These are phyloP conservation scores for Fraxinus latifolia DNA, from an alignment of 305 asterid species.

Conservation along the genomic window DNA sequence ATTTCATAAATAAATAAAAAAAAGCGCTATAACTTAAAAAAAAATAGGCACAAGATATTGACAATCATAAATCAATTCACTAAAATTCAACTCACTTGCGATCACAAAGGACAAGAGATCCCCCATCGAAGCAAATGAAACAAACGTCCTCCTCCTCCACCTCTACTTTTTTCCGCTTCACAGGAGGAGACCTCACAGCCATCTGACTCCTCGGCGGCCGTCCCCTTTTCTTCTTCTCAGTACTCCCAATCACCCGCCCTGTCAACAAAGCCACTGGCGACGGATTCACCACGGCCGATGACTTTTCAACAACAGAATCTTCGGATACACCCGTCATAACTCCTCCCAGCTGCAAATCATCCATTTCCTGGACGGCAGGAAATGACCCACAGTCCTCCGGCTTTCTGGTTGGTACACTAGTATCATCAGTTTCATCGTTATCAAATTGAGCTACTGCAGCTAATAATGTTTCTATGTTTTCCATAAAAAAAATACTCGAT, in stretches of 20 bases:
- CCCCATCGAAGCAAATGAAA: constrained; percentile 84
- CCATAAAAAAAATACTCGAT: constrained; percentile 28
- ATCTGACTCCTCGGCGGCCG: constrained; percentile 57
- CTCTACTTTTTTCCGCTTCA: constrained; percentile 34
- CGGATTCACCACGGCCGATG: constrained; percentile 26
- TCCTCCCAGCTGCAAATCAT: constrained; percentile 31
- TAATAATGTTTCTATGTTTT: constrained; percentile 48
- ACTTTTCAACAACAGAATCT: constrained; percentile 19
- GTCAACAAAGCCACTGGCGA: constrained; percentile 24
- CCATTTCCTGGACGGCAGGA: constrained; percentile 23
- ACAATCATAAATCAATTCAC: background rate
- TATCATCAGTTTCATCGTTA: constrained; percentile 34
- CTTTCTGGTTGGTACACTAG: constrained; percentile 27
- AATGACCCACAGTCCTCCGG: constrained; percentile 25
- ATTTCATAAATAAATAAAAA: background rate
- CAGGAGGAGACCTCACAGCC: constrained; percentile 42
- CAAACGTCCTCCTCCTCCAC: constrained; percentile 70
- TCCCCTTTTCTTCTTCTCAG: constrained; percentile 67
- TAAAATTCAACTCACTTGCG: constrained; percentile 58
- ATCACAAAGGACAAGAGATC: constrained; percentile 74
- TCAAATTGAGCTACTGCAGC: constrained; percentile 65
- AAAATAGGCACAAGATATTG: background rate
- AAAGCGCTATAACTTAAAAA: background rate
- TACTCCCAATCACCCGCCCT: constrained; percentile 30
- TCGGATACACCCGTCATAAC: constrained; percentile 27